A percentile compares a stretch with the other conserved stretches of the same genome.
phyloP scores from a whole-genome alignment of 2,329 filamentous ascomycete genomes.

The Didymella segeticola region DNA sequence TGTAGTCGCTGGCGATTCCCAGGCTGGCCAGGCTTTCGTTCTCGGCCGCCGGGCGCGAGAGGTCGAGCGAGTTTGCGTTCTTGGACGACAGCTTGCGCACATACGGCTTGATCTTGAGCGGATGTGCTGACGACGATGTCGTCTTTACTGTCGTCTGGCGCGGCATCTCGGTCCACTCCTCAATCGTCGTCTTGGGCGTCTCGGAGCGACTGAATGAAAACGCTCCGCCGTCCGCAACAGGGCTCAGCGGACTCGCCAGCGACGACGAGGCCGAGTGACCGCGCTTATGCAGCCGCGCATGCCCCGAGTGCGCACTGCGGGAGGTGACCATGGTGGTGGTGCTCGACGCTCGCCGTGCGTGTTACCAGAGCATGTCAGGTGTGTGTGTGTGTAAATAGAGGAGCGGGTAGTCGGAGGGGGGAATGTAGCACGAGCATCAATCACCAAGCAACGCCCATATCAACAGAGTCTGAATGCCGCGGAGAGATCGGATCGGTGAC shows the following conservation, averaged over 20 bases:
- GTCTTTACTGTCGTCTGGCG: conserved; percentile 33
- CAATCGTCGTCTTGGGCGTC: conserved; percentile 43
- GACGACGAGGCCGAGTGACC: conserved; percentile 49
- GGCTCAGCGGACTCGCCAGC: conserved; percentile 44
- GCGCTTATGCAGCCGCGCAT: conserved; percentile 51
- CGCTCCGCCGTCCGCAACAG: conserved; percentile 34
- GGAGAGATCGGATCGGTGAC: conserved; percentile 22
- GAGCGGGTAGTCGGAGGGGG: conserved; percentile 3
- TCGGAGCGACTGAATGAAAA: conserved; percentile 45
- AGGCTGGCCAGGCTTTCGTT: conserved; percentile 60
- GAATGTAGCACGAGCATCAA: conserved; percentile 22
- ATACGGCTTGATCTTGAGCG: conserved; percentile 62
- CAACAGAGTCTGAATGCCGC: conserved; percentile 1
- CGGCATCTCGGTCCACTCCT: conserved; percentile 42
- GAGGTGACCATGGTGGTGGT: conserved; percentile 27
- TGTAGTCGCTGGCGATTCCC: conserved; percentile 59
- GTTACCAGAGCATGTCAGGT: conserved; percentile 26
- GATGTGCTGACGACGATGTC: conserved; percentile 30
- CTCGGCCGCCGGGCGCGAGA: conserved; percentile 62
- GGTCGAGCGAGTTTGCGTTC: conserved; percentile 59
- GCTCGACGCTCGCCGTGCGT: conserved; percentile 21
- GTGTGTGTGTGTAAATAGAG: conserved; percentile 14
- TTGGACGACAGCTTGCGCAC: conserved; percentile 60
- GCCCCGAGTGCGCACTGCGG: conserved; percentile 32
- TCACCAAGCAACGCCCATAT: conserved; percentile 35